Evolutionary conservation across 371 early-diverging fungal genomes (phyloP), one percentile per base, ranked within the genome.

Genomic region (Phascolomyces articulosus): DNA sequence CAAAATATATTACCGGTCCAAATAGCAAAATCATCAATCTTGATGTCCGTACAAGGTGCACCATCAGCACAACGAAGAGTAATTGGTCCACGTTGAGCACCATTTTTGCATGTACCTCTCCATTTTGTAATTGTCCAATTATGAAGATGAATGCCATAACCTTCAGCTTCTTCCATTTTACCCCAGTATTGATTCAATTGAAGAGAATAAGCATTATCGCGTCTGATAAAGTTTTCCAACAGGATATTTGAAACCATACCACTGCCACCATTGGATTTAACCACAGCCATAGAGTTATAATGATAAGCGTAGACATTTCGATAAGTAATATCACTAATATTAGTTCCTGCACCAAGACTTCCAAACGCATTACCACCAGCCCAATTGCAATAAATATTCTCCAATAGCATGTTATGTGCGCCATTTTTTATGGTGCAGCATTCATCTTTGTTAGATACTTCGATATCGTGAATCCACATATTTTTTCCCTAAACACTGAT

Each of bases 351-450:
- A 9, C 10, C 58, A 7, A 58, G 40, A 13, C 40, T 40, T 6
- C 58, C 58, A 24, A 58, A 58, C 2, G 58, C 58, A 27, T 21
- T 31, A 31, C 40, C 58, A 38, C 58, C 58, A 27, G 40, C 40
- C 58, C 58, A 58, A 27, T 40, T 58, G 23, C 58, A 58, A 27
- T 58, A 58, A 23, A 58, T 58, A 24, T 40, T 58, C 23, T 58
- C 58, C 4, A 40, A 18, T 40, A 58, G 41, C 15, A 40, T 58
- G 13, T 58, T 58, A 18, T 58, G 58, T 1, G 58, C n/a, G 9
- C 40, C 40, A 20, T 38, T 40, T n/a, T 58, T 58, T 13, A 58
- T 23, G 3, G 58, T 58, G 23, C 38, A 21, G 40, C 58, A 40
- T n/a, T 58, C 58, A 28, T 58, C 58, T 23, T 58, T 58, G 40